Evolutionary conservation across 257 asterid species (phyloP).

Genomic region (Solanum peruvianum): DNA sequence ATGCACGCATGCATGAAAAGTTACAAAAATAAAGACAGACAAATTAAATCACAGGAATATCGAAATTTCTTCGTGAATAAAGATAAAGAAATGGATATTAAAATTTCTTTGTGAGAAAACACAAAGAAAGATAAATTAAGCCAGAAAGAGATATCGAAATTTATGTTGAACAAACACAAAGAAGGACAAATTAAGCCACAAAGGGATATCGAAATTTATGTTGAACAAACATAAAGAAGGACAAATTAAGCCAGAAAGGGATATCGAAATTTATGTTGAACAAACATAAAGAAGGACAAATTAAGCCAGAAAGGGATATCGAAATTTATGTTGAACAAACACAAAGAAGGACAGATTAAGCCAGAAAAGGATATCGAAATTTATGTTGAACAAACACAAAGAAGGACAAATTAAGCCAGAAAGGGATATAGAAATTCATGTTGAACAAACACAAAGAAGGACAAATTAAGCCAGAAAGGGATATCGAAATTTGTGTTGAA

Average conservation of each 20-base stretch:
- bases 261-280: too few relatives aligned
- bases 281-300: background rate
- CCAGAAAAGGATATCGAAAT: background rate
- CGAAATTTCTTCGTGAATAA: too few relatives aligned
- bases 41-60: too few relatives aligned
- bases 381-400: background rate
- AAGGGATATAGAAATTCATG: background rate
- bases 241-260: background rate
- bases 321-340: too few relatives aligned
- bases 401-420: background rate
- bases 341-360: background rate
- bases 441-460: background rate
- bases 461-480: background rate
- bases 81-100: background rate
- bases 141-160: background rate
- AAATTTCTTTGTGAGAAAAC: background rate
- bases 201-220: too few relatives aligned
- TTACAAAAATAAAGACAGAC: background rate
- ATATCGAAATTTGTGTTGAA: background rate
- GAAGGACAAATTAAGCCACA: background rate
- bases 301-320: background rate
- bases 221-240: too few relatives aligned
- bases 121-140: background rate
- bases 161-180: background rate
- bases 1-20: background rate